These are phyloP conservation scores for Marasmius fiardii DNA, from an alignment of 1,284 basidiomycete genomes.

Conservation along the genomic window DNA sequence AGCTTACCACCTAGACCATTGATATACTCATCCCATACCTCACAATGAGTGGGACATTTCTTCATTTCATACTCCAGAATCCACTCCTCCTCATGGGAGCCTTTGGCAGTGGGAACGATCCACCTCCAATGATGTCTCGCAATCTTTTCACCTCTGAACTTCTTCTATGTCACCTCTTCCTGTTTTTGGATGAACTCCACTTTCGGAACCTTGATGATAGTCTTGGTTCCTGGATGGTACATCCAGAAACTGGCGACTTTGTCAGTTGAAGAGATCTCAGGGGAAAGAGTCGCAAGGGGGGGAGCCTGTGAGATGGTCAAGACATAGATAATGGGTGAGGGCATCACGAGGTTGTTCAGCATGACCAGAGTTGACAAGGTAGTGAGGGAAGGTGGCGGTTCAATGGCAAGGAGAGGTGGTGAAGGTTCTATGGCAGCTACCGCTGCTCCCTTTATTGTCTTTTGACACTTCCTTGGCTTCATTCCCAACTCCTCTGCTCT, in stretches of 20 bases:
- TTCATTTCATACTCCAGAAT: slow-evolving; percentile 14
- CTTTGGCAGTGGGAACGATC: slow-evolving; percentile 1
- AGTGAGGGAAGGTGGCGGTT: neutral
- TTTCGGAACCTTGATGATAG: neutral
- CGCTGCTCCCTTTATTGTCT: neutral
- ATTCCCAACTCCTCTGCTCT: neutral
- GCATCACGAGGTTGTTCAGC: too few species aligned
- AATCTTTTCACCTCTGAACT: slow-evolving; percentile 11
- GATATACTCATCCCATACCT: slow-evolving; percentile 18
- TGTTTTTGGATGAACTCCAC: neutral
- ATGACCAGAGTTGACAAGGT: too few species aligned
- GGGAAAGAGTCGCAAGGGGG: neutral
- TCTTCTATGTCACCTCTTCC: slow-evolving; percentile 6
- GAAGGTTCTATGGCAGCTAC: neutral
- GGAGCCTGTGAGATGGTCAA: neutral
- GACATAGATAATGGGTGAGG: too few species aligned
- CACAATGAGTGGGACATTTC: slow-evolving; percentile 8
- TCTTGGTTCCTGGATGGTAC: neutral
- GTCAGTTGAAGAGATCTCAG: neutral
- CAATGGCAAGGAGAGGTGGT: neutral
- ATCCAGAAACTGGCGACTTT: neutral
- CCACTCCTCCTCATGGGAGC: slow-evolving; percentile 9
- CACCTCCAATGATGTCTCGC: slow-evolving; percentile 16
- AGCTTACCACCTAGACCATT: slow-evolving; percentile 17
- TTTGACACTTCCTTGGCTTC: neutral